A percentile compares a stretch with the other conserved stretches of the same genome.
Evolutionary conservation across 768 basidiomycete species (phyloP).

Genomic region (Naganishia onofrii): DNA sequence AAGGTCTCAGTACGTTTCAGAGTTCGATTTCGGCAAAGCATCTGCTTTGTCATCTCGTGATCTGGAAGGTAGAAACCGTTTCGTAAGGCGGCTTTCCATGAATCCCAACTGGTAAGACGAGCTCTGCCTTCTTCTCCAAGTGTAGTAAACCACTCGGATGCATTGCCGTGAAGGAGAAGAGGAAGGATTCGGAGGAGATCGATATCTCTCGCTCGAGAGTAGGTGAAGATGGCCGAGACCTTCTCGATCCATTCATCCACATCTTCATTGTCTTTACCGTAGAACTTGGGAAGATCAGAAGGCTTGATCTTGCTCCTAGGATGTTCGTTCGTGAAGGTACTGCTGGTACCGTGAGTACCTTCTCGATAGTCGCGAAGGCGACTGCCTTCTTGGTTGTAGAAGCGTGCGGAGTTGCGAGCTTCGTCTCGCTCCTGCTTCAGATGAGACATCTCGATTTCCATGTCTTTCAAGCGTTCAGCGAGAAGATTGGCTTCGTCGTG

Average conservation of each 20-base stretch:
- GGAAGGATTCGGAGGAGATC: background rate
- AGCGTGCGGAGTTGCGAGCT: background rate
- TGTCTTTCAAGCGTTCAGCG: background rate
- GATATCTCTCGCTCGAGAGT: background rate
- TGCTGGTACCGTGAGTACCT: background rate
- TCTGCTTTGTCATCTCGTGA: conserved; percentile 4
- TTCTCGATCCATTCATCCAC: conserved; percentile 18
- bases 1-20: conserved; percentile 5
- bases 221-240: conserved; percentile 5
- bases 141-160: conserved; percentile 17
- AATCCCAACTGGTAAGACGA: background rate
- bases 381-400: background rate
- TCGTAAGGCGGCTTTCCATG: conserved; percentile 13
- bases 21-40: background rate
- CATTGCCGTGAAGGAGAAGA: conserved; percentile 10
- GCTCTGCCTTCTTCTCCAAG: conserved; percentile 7
- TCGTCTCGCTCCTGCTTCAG: background rate
- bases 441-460: background rate
- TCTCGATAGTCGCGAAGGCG: background rate
- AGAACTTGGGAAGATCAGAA: conserved; percentile 22
- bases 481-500: background rate
- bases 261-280: conserved; percentile 6
- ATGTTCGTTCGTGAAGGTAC: conserved; percentile 7
- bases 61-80: conserved; percentile 22
- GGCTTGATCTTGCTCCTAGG: conserved; percentile 1